Base-by-base conservation (phyloP, 75 land plant species). In the Picea glauca region DNA sequence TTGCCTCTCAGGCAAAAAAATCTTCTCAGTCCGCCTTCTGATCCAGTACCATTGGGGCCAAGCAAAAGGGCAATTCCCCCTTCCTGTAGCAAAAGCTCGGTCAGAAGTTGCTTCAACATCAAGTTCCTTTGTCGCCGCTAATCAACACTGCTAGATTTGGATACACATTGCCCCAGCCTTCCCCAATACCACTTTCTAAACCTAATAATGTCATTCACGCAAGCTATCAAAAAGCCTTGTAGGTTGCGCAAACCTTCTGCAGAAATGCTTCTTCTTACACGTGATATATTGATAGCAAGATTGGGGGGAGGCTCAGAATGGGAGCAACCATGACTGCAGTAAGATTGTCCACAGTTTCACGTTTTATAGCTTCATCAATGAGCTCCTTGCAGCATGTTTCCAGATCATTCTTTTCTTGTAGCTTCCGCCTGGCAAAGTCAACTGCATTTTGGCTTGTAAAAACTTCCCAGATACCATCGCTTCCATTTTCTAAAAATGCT, bases 391-490 rank as follows among this genome's bases (percentile, higher is more conserved):
- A 86, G 73, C 98, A 95, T 58, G 56, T 76, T 46, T 78, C 82
- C 13, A 95, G 98, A 74, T 95, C 96, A 76, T 95, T 95, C 87
- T 95, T 96, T 59, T 87, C 87, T 78, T 91, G 95, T 15, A 95
- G 85, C 84, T 85, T 84, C 77, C 91, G 77, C n/a, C n/a, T n/a
- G 4, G 98, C 92, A 88, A 95, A 95, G 58, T 89, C 91, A 62
- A 95, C 92, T 20, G 98, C 98, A 81, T 90, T 89, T 58, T 93
- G 90, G 80, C 93, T 93, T 30, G 89, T 66, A 38, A 95, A 93
- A 1, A 92, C 96, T 75, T 95, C 98, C 98, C 98, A 95, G 17
- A 95, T 77, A 21, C 98, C 98, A 84, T 95, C 98, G 78, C 93
- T 93, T n/a, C n/a, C n/a, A n/a, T n/a, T n/a, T n/a, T n/a, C n/a